Evolutionary conservation across 768 basidiomycete genomes (phyloP).

Genomic region (Pulveroboletus sp.): DNA sequence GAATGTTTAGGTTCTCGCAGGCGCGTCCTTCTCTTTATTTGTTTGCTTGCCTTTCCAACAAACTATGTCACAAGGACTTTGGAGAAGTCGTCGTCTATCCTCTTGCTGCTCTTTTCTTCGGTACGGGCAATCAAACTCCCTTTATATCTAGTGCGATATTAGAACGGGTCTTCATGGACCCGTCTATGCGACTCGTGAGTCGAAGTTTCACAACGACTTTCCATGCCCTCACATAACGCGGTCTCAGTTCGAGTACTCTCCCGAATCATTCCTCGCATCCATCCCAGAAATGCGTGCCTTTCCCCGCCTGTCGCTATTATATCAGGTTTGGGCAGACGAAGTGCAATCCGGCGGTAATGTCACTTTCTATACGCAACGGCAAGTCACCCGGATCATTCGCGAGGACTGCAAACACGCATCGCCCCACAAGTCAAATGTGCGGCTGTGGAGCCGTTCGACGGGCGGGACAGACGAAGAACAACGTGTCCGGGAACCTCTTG

Average conservation of each 20-base stretch:
- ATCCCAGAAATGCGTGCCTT: conserved; percentile 6
- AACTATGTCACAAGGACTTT: not conserved
- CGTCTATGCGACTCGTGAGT: conserved; percentile 2
- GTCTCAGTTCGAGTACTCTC: conserved; percentile 3
- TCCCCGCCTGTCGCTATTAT: conserved; percentile 1
- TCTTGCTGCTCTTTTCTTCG: conserved; percentile 4
- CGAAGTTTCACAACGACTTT: not conserved
- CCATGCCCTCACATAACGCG: not conserved
- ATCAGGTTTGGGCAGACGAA: not conserved
- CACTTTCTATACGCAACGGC: too few relatives aligned
- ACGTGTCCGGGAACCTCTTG: too few relatives aligned
- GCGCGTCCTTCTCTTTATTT: not conserved
- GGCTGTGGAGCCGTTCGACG: too few relatives aligned
- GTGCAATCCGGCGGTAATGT: not conserved
- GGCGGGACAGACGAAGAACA: too few relatives aligned
- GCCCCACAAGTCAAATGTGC: too few relatives aligned
- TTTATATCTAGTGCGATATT: not conserved
- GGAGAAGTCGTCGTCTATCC: not conserved
- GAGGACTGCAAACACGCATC: too few relatives aligned
- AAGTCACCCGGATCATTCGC: too few relatives aligned
- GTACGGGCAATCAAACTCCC: conserved; percentile 1
- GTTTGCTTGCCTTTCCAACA: not conserved
- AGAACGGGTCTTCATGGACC: conserved; percentile 1
- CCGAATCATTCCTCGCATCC: conserved; percentile 9
- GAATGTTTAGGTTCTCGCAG: not conserved